Percentiles rank a stretch among this genome's conserved stretches.
These are phyloP conservation scores for Trypanosomatidae sp. DNA, from an alignment of 208 protist genomes.

Conservation along the genomic window DNA sequence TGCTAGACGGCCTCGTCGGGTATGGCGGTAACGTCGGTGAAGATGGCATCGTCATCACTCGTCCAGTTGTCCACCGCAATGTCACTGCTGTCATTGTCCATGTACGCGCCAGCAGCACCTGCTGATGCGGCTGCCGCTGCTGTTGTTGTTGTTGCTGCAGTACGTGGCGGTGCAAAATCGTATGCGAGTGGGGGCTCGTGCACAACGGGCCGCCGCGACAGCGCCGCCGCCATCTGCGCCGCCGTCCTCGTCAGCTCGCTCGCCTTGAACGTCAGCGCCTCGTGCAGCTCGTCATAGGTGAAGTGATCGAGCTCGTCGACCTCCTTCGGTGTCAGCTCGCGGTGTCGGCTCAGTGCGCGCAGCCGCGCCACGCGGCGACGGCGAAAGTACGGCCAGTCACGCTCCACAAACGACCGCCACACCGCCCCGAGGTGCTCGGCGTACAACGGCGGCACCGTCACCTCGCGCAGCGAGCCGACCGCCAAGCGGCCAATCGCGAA, in stretches of 20 bases:
- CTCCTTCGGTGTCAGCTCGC: conserved; percentile 67
- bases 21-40: too few relatives aligned
- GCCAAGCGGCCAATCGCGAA: conserved; percentile 60
- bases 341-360: conserved; percentile 36
- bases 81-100: too few relatives aligned
- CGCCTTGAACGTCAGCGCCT: conserved; percentile 53
- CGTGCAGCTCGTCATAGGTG: conserved; percentile 76
- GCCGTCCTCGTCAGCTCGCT: conserved; percentile 34
- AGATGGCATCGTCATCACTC: too few relatives aligned
- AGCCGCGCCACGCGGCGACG: conserved; percentile 58
- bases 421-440: conserved; percentile 32
- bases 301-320: conserved; percentile 79
- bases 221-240: conserved; percentile 11
- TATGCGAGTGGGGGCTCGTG: background rate
- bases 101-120: too few relatives aligned
- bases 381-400: conserved; percentile 83
- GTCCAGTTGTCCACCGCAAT: too few relatives aligned
- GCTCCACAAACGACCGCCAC: conserved; percentile 80
- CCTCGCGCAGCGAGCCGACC: conserved; percentile 74
- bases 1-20: too few relatives aligned
- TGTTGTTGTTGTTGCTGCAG: too few relatives aligned
- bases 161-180: conserved; percentile 4
- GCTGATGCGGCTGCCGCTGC: too few relatives aligned
- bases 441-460: conserved; percentile 75
- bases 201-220: conserved; percentile 6